These are phyloP conservation scores for Paracoccidioides brasiliensis DNA, from an alignment of 2,329 filamentous ascomycete species.

Conservation along the genomic window DNA sequence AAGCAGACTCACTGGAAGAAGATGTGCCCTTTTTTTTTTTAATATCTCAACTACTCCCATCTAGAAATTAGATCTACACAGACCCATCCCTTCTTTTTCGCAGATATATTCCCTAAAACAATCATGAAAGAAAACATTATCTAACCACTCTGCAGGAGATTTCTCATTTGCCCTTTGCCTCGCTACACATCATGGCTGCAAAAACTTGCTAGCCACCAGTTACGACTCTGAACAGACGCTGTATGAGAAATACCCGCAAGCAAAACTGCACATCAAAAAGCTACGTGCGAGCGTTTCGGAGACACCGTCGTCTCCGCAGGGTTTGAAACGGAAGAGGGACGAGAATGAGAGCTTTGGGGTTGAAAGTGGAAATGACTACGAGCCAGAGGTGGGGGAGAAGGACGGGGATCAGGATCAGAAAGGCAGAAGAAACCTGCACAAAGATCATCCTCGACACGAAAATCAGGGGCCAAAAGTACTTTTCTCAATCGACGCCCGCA, in stretches of 20 bases:
- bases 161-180: conserved; percentile 37
- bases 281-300: conserved; percentile 11
- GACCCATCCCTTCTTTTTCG: background rate
- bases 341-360: conserved; percentile 1
- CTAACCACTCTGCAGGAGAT: conserved; percentile 25
- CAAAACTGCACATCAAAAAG: conserved; percentile 43
- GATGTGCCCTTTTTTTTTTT: too few species aligned
- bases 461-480: conserved; percentile 20
- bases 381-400: background rate
- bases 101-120: background rate
- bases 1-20: too few species aligned
- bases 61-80: background rate
- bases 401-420: conserved; percentile 2
- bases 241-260: conserved; percentile 61
- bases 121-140: background rate
- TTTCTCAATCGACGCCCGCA: conserved; percentile 33
- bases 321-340: conserved; percentile 14
- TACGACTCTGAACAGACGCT: conserved; percentile 39
- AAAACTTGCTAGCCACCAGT: conserved; percentile 29
- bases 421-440: conserved; percentile 9
- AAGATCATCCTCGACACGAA: background rate
- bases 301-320: background rate
- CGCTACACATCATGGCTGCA: conserved; percentile 29
- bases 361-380: background rate
- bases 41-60: too few species aligned